Base-by-base conservation (phyloP, 306 rosid genomes). In the Lablab purpureus region DNA sequence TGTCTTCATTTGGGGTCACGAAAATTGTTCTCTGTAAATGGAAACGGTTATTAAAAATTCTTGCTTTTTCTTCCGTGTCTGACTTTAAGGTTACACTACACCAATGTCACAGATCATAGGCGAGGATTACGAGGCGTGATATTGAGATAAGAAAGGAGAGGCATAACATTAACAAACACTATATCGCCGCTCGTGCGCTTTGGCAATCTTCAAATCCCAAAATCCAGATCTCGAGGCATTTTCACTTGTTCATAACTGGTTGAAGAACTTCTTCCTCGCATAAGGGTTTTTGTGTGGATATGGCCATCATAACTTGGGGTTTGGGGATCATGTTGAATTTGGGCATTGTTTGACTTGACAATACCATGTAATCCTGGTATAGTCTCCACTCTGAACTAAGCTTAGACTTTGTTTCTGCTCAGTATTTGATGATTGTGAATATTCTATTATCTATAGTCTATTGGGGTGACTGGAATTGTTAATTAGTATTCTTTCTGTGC, bases 201-300 rank as follows among this genome's bases (percentile, higher is more conserved):
- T 81, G 30, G 21, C 67, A 43, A 67, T 75, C 79, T 78, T 54
- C 67, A 82, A 47, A 17, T 71, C 68, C 67, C 69, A 45, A 76
- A 73, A 80, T 60, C 56, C 91, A 74, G 87, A 92, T 92, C 96
- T 89, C 87, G 90, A 90, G 94, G 41, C n/a, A 28, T 23, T 62
- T 14, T 51, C 77, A 17, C 17, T 34, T 34, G 46, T 15, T 62
- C 43, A 17, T 55, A 18, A 18, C 14, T 64, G 14, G 87, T 59
- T 71, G 66, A 72, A 19, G 62, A 46, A 23, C 64, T 6, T 66
- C 25, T 36, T 47, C 68, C 67, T 43, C 13, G 11, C 5, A 43
- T 76, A 65, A 74, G 77, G 28, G 28, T 67, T 81, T 67, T 72
- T 87, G 55, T 80, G 87, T 77, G 71, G 77, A 83, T 52, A 45